Evolutionary conservation across 73 alveolate species (phyloP), one percentile per base, ranked within the genome.

Genomic region (Strombidium stylifer): DNA sequence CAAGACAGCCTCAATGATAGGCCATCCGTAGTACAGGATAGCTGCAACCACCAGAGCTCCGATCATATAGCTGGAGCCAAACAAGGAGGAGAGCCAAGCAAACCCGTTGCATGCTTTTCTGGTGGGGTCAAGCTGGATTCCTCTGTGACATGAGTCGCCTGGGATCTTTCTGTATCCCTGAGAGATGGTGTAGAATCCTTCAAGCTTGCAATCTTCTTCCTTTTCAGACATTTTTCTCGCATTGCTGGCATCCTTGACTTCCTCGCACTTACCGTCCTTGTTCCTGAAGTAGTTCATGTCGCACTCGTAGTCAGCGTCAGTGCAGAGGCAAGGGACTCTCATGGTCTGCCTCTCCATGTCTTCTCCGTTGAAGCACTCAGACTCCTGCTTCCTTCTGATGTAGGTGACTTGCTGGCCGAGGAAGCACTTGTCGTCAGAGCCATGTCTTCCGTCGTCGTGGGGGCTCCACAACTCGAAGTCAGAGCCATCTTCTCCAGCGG

Each of bases 281-380:
- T 62, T 91, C 27, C 97, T 37, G 32, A 39, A 61, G 64, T 36
- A 90, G 30, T 90, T 90, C n/a, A 67, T 35, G 65, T 86, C 95
- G 65, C 97, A 90, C 60, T 84, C 94, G 69, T 71, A 90, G 69
- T 90, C 97, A 32, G 27, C 67, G n/a, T 86, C 92, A n/a, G 93
- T 82, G 59, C 97, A 90, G 48, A 73, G 79, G 48, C 97, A 90
- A 49, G 68, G 64, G 25, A 47, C 42, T 32, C 35, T 37, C 28
- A 68, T 45, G 24, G 30, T 59, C 30, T 48, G 32, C 44, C 81
- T 69, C 59, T 82, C 85, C 6, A 66, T 47, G 20, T 74, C 88
- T 47, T 86, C 91, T 0, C 93, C 87, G 57, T 93, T 93, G 68
- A 75, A 79, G 80, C 98, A 93, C 49, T 86, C 84, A 14, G 84